Evolutionary conservation across 2,329 filamentous ascomycete genomes (phyloP).

Genomic region (Laburnicola sp.): DNA sequence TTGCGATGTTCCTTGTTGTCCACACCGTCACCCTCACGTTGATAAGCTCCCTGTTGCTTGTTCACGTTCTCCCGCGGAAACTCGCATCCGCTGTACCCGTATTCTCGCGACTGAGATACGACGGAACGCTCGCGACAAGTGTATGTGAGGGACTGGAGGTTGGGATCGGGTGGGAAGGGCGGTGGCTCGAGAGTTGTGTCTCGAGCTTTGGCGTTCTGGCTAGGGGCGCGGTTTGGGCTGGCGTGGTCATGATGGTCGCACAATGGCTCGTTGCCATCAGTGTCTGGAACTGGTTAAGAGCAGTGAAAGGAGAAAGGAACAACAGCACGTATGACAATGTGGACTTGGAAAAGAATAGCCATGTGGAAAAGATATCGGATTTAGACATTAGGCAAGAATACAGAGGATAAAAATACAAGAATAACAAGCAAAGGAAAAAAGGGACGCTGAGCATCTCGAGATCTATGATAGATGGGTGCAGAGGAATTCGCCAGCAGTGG

Average conservation of each 20-base stretch:
- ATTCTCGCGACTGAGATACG: constrained; percentile 26
- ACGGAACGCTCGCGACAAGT: constrained; percentile 15
- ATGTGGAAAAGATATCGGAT: constrained; percentile 21
- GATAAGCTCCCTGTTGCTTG: constrained; percentile 30
- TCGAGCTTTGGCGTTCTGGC: constrained; percentile 29
- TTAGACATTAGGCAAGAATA: constrained; percentile 4
- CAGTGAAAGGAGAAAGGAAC: constrained; percentile 9
- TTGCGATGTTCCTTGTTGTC: constrained; percentile 31
- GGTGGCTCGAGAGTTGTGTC: constrained; percentile 35
- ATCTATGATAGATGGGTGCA: not conserved
- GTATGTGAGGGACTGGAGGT: constrained; percentile 34
- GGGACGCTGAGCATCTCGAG: not conserved
- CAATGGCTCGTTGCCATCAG: constrained; percentile 42
- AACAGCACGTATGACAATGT: not conserved
- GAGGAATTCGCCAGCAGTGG: not conserved
- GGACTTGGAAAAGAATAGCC: constrained; percentile 4
- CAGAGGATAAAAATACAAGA: constrained; percentile 1
- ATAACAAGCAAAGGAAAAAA: not conserved
- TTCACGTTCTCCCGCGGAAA: constrained; percentile 28
- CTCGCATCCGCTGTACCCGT: constrained; percentile 25
- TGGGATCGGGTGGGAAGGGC: constrained; percentile 33
- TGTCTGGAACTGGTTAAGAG: constrained; percentile 36
- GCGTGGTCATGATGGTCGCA: constrained; percentile 31
- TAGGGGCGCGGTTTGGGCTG: constrained; percentile 25
- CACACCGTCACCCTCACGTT: constrained; percentile 34